A percentile compares a stretch with the other conserved stretches of the same genome.
Evolutionary conservation across 163 green algal species (phyloP).

Genomic region (Scenedesmus sp.): DNA sequence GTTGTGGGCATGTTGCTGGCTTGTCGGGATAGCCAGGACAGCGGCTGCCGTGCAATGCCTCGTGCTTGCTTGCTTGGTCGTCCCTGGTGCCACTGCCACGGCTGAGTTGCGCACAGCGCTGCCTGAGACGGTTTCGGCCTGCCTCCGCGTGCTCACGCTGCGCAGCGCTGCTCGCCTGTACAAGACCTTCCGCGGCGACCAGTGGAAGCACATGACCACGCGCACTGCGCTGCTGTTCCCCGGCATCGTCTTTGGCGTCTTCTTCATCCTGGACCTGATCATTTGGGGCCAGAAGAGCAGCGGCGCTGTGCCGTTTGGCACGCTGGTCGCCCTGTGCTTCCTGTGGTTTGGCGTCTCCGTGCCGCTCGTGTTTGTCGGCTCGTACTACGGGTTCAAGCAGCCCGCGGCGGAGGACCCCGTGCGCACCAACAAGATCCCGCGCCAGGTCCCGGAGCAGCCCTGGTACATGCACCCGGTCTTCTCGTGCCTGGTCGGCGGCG

Average conservation of each 20-base stretch:
- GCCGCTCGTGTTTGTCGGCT: slow-evolving; percentile 95
- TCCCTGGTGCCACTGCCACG: no score
- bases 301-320: slow-evolving; percentile 95
- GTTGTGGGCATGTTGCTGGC: neutral
- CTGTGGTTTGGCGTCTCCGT: slow-evolving; percentile 98
- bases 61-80: neutral
- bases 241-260: slow-evolving; percentile 87
- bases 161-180: slow-evolving; percentile 90
- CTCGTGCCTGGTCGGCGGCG: slow-evolving; percentile 92
- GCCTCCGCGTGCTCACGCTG: no score
- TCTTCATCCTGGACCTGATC: slow-evolving; percentile 93
- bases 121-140: no score
- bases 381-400: slow-evolving; percentile 97
- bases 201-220: slow-evolving; percentile 96
- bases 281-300: slow-evolving; percentile 94
- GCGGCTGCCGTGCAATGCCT: neutral
- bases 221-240: slow-evolving; percentile 89
- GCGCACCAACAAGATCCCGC: slow-evolving; percentile 96
- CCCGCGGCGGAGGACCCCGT: slow-evolving; percentile 93
- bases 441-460: slow-evolving; percentile 90
- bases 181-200: slow-evolving; percentile 92
- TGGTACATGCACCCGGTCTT: slow-evolving; percentile 98
- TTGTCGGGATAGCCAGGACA: neutral
- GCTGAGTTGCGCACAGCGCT: no score
- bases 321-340: slow-evolving; percentile 96